Base-by-base conservation (phyloP, 345 rosid genomes). In the Luvunga scandens region DNA sequence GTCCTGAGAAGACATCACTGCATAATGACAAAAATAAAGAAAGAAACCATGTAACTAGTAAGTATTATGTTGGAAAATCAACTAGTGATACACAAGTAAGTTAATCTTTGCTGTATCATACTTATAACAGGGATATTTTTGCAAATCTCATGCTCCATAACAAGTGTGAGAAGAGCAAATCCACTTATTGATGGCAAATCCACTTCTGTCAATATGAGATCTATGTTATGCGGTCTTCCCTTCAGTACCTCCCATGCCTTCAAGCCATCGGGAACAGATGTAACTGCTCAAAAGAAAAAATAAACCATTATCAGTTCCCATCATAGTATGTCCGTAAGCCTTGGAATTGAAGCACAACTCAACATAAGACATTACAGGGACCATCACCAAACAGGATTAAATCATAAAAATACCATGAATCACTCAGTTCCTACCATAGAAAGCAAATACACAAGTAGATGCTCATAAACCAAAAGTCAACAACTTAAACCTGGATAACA, bases 1-100 rank as follows among this genome's bases (percentile, higher is more conserved):
- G 83, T 96, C 97, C 75, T 92, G 89, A 0, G 88, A 81, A 25
- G 99, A 96, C 99, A 96, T 96, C 99, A 96, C 99, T 96, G 91
- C 87, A 78, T n/a, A 80, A 73, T 33, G 31, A 84, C 36, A 62
- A 30, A 31, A 55, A 67, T 25, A 34, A 67, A 69, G 45, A 77
- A 55, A 10, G 24, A 75, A 18, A 36, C 34, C 67, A 64, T 71
- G 18, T 24, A 60, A 57, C 66, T 66, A 57, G 25, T 22, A 39
- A 57, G 50, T 36, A 7, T 25, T 56, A 33, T 6, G 9, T n/a
- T 36, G 62, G 60, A 69, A 72, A 74, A 75, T 39, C 3, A 42
- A 72, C 38, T 21, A 78, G 60, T 5, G 64, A 67, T 56, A 61
- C 7, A 30, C 1, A 53, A 22, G 21, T 5, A 62, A 55, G 62